Evolutionary conservation across 306 rosid species (phyloP), one percentile per base, ranked within the genome.

Genomic region (Prinsepia uniflora): DNA sequence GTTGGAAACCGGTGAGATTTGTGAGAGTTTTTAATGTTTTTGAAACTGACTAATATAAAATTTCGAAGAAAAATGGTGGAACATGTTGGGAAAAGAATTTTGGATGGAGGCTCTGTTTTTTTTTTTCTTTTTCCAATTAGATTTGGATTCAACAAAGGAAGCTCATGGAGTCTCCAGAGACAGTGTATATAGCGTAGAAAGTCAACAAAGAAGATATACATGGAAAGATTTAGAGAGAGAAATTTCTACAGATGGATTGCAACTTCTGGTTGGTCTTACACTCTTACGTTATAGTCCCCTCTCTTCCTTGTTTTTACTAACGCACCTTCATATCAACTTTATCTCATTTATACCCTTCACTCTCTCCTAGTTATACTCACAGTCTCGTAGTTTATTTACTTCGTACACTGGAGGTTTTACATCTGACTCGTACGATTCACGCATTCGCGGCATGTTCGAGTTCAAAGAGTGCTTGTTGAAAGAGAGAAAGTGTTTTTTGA

Each of bases 1-100:
- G 89, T 84, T 81, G 71, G 70, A 85, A 79, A 76, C 79, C 70
- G 92, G 80, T 83, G 80, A 78, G 85, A 79, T 83, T 75, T 74
- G 81, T 47, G 72, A 73, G 85, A 55, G 76, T 59, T 58, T 78
- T 74, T 69, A 73, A 84, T 70, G 89, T 83, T 69, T 45, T 70
- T 24, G 67, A 79, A 82, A 84, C 89, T 57, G 84, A 84, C 76
- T 11, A 65, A 34, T 17, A n/a, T 8, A 8, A 11, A 0, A 11
- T 22, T 5, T 0, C 39, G 71, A 43, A 34, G 45, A 54, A 54
- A 18, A 18, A 30, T 46, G 6, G 19, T 20, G 59, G 14, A 63
- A 50, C 43, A 46, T 3, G 13, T 43, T 5, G 11, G 24, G 44
- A 60, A 67, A 65, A 75, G 69, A 65, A 72, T 52, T 82, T 63